Conservation (phyloP, 768 basidiomycete genomes). For the Agaricus blazei region DNA sequence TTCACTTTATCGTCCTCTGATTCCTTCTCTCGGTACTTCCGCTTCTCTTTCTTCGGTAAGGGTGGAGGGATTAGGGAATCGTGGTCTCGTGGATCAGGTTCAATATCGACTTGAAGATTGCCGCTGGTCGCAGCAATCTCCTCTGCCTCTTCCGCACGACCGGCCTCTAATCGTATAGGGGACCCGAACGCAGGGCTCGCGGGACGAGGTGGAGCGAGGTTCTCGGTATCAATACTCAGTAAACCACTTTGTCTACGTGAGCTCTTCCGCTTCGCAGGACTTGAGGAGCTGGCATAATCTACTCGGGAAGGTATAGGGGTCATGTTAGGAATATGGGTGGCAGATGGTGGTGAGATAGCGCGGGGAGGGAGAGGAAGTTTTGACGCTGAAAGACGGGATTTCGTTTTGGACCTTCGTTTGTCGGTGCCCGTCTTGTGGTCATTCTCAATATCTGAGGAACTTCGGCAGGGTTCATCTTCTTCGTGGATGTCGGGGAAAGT, state of each 20-base stretch:
- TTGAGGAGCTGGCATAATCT: constrained; percentile 18
- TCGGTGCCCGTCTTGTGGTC: constrained; percentile 33
- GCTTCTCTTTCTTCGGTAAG: constrained; percentile 39
- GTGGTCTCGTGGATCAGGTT: constrained; percentile 26
- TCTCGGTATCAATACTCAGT: constrained; percentile 37
- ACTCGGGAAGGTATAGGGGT: constrained; percentile 12
- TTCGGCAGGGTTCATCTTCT: constrained; percentile 53
- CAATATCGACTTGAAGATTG: constrained; percentile 27
- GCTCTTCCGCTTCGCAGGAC: constrained; percentile 31
- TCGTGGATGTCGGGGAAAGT: constrained; percentile 64
- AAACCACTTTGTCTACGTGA: constrained; percentile 51
- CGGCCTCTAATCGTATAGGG: constrained; percentile 51
- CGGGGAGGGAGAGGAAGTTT: constrained; percentile 44
- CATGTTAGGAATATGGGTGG: constrained; percentile 13
- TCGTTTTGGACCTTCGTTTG: constrained; percentile 39
- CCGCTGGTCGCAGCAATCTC: constrained; percentile 30
- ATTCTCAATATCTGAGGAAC: constrained; percentile 38
- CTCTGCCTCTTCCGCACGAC: constrained; percentile 55
- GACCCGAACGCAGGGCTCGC: constrained; percentile 69
- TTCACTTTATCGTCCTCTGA: constrained; percentile 26
- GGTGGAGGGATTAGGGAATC: constrained; percentile 4
- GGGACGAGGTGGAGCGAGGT: constrained; percentile 44
- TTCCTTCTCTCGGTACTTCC: constrained; percentile 34
- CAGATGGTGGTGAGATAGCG: constrained; percentile 32
- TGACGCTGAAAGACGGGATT: constrained; percentile 44